Conservation (phyloP, 2,329 filamentous ascomycete species). For the Cladosporium austrohemisphaericum region DNA sequence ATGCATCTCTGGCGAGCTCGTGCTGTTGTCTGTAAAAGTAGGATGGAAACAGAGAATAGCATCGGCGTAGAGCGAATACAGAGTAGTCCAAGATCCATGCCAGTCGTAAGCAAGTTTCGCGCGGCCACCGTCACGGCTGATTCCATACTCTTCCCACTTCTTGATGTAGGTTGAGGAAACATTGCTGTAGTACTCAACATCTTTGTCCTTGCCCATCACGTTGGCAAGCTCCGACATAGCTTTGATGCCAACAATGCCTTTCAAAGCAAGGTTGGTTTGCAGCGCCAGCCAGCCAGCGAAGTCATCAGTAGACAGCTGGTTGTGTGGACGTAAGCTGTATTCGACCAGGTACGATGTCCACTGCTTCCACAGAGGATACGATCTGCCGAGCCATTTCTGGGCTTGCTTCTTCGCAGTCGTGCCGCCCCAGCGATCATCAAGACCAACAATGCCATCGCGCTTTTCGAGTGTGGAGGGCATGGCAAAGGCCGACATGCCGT, state of each 20-base stretch:
- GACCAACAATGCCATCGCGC: constrained; percentile 51
- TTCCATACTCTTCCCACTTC: constrained; percentile 68
- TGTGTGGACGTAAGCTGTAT: constrained; percentile 67
- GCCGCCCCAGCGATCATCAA: constrained; percentile 60
- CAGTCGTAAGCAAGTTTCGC: constrained; percentile 77
- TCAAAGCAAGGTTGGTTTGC: constrained; percentile 78
- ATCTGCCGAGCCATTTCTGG: constrained; percentile 61
- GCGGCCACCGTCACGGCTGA: constrained; percentile 66
- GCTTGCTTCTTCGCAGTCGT: constrained; percentile 54
- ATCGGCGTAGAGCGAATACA: constrained; percentile 84
- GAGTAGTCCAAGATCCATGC: constrained; percentile 76
- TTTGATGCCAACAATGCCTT: constrained; percentile 77
- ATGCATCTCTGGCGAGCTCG: neutral
- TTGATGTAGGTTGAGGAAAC: constrained; percentile 64
- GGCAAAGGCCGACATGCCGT: constrained; percentile 48
- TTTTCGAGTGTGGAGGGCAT: constrained; percentile 42
- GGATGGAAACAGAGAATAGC: constrained; percentile 74
- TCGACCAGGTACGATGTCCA: constrained; percentile 79
- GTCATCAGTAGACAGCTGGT: constrained; percentile 79
- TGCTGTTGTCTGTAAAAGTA: constrained; percentile 27
- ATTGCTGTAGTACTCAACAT: constrained; percentile 56
- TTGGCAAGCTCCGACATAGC: constrained; percentile 70
- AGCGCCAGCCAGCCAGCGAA: constrained; percentile 75
- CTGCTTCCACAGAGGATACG: constrained; percentile 69
- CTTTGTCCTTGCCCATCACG: constrained; percentile 55